These are phyloP conservation scores for Aspergillus sp. DNA, from an alignment of 2,329 filamentous ascomycete species.

Conservation along the genomic window DNA sequence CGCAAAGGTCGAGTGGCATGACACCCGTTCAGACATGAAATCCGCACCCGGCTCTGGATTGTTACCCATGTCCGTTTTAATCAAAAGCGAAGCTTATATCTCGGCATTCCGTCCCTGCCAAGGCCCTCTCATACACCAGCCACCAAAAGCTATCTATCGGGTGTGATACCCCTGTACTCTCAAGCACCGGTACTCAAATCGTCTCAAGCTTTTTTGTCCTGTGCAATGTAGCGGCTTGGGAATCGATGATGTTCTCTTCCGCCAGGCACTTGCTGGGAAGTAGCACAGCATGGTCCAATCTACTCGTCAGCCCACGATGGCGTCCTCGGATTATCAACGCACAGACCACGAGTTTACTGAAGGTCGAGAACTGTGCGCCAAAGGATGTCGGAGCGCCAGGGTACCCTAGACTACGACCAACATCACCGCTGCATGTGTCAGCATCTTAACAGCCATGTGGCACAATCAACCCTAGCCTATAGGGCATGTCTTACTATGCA, in stretches of 20 bases:
- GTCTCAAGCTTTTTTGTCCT: conserved; percentile 4
- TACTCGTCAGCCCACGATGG: conserved; percentile 56
- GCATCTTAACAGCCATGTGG: not conserved
- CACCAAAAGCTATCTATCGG: not conserved
- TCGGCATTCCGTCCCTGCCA: not conserved
- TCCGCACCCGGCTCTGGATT: not conserved
- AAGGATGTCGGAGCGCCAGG: conserved; percentile 30
- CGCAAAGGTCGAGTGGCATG: not conserved
- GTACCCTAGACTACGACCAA: conserved; percentile 36
- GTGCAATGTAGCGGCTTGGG: not conserved
- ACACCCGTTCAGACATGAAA: not conserved
- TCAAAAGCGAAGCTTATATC: not conserved
- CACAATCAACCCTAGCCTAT: not conserved
- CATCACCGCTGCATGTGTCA: conserved; percentile 29
- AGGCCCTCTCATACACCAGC: not conserved
- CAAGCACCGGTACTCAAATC: not conserved
- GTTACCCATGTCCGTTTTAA: not conserved
- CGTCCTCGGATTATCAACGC: conserved; percentile 57
- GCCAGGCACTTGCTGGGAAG: conserved; percentile 28
- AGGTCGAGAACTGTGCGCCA: conserved; percentile 47
- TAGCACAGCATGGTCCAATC: conserved; percentile 50
- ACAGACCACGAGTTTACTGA: conserved; percentile 57
- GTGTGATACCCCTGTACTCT: conserved; percentile 7
- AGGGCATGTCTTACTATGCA: conserved; percentile 34
- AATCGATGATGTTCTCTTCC: conserved; percentile 12